A percentile compares a stretch with the other conserved stretches of the same genome.
Conservation (phyloP, 768 basidiomycete genomes). For the Hydnomerulius pinastri region DNA sequence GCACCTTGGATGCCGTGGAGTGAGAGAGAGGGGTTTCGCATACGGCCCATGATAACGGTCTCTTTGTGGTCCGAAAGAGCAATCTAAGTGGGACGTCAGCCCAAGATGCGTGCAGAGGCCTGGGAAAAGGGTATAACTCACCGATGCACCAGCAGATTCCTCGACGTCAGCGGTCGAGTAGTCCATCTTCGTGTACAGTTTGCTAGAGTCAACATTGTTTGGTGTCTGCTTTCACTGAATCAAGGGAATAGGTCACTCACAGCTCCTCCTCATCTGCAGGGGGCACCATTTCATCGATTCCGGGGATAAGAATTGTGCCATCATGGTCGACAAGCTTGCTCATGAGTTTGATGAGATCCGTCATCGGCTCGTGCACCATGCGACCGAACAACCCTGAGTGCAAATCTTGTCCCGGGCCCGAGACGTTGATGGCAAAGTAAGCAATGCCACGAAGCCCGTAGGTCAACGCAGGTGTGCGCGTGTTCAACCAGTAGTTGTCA, state of each 20-base stretch:
- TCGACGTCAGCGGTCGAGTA: conserved; percentile 75
- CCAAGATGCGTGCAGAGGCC: background rate
- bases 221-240: conserved; percentile 1
- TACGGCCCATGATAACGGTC: conserved; percentile 85
- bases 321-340: conserved; percentile 76
- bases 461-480: conserved; percentile 76
- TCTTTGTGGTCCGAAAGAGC: conserved; percentile 79
- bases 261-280: conserved; percentile 72
- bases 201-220: conserved; percentile 36
- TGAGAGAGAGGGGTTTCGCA: conserved; percentile 87
- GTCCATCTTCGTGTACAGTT: conserved; percentile 73
- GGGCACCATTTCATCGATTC: conserved; percentile 83
- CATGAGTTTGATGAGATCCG: conserved; percentile 83
- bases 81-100: conserved; percentile 35
- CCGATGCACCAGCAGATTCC: conserved; percentile 66
- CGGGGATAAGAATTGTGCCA: conserved; percentile 88
- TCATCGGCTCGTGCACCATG: conserved; percentile 91
- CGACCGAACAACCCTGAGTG: conserved; percentile 90
- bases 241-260: conserved; percentile 35
- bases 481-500: conserved; percentile 94
- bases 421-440: conserved; percentile 82
- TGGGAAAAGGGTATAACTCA: background rate
- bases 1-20: conserved; percentile 97
- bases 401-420: conserved; percentile 84
- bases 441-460: conserved; percentile 88